phyloP scores from a whole-genome alignment of 1,284 basidiomycete species.

The Flammula alnicola region DNA sequence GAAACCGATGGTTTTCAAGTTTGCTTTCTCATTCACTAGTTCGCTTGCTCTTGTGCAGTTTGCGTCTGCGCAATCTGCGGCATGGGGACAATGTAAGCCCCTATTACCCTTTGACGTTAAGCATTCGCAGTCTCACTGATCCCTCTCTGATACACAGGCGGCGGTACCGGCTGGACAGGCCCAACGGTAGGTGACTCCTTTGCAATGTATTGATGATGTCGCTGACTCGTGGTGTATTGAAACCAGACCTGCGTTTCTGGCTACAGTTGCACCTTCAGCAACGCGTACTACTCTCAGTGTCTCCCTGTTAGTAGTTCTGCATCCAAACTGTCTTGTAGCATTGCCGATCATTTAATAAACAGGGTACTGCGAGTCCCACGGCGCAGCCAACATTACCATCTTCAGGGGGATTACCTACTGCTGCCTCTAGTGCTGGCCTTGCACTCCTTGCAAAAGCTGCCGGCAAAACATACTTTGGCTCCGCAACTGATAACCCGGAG shows the following conservation, averaged over 20 bases:
- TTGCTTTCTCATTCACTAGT: background rate
- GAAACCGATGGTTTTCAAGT: background rate
- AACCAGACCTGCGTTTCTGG: background rate
- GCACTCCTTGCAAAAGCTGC: slow-evolving; percentile 46
- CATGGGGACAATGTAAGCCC: background rate
- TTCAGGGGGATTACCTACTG: slow-evolving; percentile 22
- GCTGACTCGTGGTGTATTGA: background rate
- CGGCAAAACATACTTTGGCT: slow-evolving; percentile 62
- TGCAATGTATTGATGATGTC: background rate
- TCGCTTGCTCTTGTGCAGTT: background rate
- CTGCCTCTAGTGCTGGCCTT: slow-evolving; percentile 26
- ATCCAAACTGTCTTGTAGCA: background rate
- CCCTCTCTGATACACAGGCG: background rate
- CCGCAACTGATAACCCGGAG: slow-evolving; percentile 63
- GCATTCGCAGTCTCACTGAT: background rate
- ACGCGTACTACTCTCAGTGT: background rate
- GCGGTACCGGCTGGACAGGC: background rate
- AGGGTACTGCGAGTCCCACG: slow-evolving; percentile 5
- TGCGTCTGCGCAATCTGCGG: background rate
- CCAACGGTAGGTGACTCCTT: background rate
- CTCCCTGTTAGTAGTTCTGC: background rate
- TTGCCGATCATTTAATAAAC: background rate
- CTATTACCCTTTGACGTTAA: background rate
- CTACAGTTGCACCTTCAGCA: slow-evolving; percentile 2
- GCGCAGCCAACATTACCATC: slow-evolving; percentile 19